Percentiles rank a stretch among this genome's conserved stretches.
Evolutionary conservation across 2,329 filamentous ascomycete species (phyloP).

Genomic region (Exophiala spinifera): DNA sequence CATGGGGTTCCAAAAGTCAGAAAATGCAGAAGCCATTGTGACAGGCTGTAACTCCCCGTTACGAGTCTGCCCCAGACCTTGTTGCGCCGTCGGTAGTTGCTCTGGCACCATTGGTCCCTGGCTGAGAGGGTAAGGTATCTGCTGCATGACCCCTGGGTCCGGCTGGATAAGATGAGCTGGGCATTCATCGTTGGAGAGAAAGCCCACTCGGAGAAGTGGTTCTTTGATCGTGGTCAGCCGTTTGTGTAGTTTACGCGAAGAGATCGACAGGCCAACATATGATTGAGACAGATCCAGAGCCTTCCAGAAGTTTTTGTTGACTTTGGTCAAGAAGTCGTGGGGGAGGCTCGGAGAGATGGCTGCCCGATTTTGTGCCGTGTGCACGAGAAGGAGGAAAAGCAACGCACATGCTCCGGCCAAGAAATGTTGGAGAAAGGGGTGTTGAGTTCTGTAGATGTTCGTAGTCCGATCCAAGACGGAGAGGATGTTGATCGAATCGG

Average conservation of each 20-base stretch:
- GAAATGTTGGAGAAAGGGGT: conserved; percentile 1
- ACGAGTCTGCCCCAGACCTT: background rate
- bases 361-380: background rate
- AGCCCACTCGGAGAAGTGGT: background rate
- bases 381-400: background rate
- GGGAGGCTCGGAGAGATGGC: background rate
- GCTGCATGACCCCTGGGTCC: no score
- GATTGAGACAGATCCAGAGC: background rate
- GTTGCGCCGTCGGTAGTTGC: no score
- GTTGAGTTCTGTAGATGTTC: background rate
- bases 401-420: background rate
- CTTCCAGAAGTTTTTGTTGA: conserved; percentile 1
- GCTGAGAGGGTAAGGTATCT: no score
- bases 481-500: background rate
- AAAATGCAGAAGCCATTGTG: background rate
- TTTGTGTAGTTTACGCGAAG: background rate
- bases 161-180: background rate
- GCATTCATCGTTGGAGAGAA: background rate
- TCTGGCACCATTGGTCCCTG: no score
- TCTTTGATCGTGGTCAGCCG: background rate
- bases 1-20: background rate
- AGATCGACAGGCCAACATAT: background rate
- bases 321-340: background rate
- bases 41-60: background rate
- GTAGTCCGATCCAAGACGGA: background rate